Conservation (phyloP, 306 rosid genomes). For the Ziziphus jujuba region DNA sequence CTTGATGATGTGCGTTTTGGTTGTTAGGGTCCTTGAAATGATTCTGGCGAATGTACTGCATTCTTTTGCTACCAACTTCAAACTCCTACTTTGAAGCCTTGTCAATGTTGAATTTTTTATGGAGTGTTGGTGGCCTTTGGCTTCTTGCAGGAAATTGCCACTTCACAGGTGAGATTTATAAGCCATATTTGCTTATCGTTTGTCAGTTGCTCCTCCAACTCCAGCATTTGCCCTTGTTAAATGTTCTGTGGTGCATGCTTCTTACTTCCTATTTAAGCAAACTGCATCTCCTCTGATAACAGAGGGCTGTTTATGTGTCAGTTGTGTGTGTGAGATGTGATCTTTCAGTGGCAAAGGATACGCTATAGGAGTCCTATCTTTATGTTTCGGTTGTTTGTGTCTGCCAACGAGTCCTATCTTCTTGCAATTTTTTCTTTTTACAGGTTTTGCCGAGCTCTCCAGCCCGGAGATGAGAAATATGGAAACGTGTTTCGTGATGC, state of each 20-base stretch:
- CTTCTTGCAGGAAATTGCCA: conserved; percentile 78
- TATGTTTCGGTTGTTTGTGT: neutral
- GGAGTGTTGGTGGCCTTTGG: conserved; percentile 80
- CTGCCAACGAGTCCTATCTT: neutral
- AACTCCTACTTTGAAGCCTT: conserved; percentile 67
- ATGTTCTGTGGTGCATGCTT: too few species aligned
- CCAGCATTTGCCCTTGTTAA: too few species aligned
- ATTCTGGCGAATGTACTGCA: conserved; percentile 54
- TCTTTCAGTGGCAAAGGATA: too few species aligned
- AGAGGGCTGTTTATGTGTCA: too few species aligned
- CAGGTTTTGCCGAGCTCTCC: conserved; percentile 60
- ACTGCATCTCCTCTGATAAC: too few species aligned
- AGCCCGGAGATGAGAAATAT: conserved; percentile 48
- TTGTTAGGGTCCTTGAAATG: conserved; percentile 56
- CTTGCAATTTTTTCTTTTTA: conserved; percentile 1
- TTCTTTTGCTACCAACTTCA: conserved; percentile 54
- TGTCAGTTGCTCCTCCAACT: neutral
- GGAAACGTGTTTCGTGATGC: conserved; percentile 45
- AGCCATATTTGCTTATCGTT: neutral
- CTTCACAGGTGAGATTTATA: conserved; percentile 48
- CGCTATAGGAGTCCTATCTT: neutral
- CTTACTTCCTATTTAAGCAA: too few species aligned
- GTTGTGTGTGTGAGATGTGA: too few species aligned
- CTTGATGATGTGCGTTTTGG: conserved; percentile 19
- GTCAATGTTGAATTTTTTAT: conserved; percentile 52